Conservation (phyloP, 768 basidiomycete species). For the Suillus placidus region DNA sequence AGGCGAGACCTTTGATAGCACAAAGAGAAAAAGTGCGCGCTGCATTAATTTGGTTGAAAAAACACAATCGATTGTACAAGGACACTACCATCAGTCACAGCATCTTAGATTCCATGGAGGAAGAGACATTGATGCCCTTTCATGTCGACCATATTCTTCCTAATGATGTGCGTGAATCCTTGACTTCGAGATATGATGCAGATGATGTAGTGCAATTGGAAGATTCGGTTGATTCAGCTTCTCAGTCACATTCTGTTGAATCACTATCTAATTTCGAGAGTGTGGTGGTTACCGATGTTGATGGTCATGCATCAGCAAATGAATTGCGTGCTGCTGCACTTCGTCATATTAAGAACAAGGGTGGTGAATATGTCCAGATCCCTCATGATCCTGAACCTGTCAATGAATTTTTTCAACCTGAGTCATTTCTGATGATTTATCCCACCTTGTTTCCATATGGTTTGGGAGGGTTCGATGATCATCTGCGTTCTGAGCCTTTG, state of each 20-base stretch:
- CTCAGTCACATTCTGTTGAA: too few relatives aligned
- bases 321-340: background rate
- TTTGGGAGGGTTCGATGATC: background rate
- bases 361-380: background rate
- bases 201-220: background rate
- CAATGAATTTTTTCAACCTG: background rate
- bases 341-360: background rate
- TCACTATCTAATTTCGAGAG: too few relatives aligned
- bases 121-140: slow-evolving; percentile 28
- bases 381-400: background rate
- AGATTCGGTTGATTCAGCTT: too few relatives aligned
- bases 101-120: slow-evolving; percentile 22
- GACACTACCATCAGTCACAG: slow-evolving; percentile 35
- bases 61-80: slow-evolving; percentile 38
- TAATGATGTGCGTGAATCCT: slow-evolving; percentile 12
- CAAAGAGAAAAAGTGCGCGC: slow-evolving; percentile 31
- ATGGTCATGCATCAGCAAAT: background rate
- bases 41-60: slow-evolving; percentile 41
- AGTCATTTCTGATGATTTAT: background rate
- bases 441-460: background rate
- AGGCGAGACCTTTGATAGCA: slow-evolving; percentile 40
- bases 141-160: slow-evolving; percentile 31
- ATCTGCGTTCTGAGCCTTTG: background rate
- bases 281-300: slow-evolving; percentile 37
- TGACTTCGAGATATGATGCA: slow-evolving; percentile 22